These are phyloP conservation scores for Tubosaeta sp. DNA, from an alignment of 768 basidiomycete genomes.

Conservation along the genomic window DNA sequence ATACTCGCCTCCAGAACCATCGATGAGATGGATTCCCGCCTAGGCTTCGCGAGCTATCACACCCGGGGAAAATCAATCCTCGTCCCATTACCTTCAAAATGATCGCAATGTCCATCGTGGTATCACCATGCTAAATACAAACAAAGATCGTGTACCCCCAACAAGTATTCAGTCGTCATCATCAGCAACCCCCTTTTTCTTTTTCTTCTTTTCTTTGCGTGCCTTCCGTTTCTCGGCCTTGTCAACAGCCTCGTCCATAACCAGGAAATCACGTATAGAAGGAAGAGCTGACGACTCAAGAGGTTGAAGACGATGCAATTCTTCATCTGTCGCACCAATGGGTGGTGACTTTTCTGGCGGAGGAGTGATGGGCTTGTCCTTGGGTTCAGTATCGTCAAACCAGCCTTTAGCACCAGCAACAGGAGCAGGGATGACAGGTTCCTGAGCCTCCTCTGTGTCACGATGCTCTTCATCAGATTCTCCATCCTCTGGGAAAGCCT, in stretches of 20 bases:
- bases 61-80: constrained; percentile 47
- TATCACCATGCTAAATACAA: constrained; percentile 2
- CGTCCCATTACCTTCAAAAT: constrained; percentile 2
- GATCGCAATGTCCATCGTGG: constrained; percentile 2
- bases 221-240: constrained; percentile 65
- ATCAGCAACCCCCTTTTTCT: constrained; percentile 29
- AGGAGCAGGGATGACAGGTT: constrained; percentile 5
- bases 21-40: constrained; percentile 70
- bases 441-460: constrained; percentile 14
- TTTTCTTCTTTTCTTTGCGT: constrained; percentile 72
- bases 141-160: constrained; percentile 2
- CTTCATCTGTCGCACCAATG: constrained; percentile 21
- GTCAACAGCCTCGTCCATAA: constrained; percentile 65
- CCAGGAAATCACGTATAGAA: constrained; percentile 78
- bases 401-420: constrained; percentile 32
- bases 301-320: constrained; percentile 57
- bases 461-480: constrained; percentile 41
- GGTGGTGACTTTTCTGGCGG: constrained; percentile 12
- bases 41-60: constrained; percentile 58
- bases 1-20: constrained; percentile 47
- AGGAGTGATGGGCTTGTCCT: constrained; percentile 6
- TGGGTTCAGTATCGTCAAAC: constrained; percentile 42
- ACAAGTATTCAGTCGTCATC: constrained; percentile 27
- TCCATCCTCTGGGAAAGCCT: constrained; percentile 58
- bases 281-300: constrained; percentile 78